phyloP scores from a whole-genome alignment of 179 eudicot genomes.

The Silene noctiflora region DNA sequence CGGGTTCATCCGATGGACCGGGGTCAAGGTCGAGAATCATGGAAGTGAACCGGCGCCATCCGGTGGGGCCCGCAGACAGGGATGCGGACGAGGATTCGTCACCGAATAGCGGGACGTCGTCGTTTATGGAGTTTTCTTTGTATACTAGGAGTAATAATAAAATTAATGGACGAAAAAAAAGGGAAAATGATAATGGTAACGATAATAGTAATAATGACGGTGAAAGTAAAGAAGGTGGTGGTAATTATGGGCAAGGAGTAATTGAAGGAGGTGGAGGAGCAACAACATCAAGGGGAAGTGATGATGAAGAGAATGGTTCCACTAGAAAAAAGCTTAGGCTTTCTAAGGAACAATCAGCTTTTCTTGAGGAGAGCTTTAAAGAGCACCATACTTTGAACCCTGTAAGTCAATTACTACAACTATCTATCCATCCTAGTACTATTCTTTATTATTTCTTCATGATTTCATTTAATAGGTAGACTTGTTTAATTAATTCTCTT shows the following conservation, averaged over 20 bases:
- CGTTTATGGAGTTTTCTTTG: slow-evolving; percentile 48
- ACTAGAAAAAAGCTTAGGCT: slow-evolving; percentile 66
- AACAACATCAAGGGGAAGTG: slow-evolving; percentile 53
- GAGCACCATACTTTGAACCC: slow-evolving; percentile 90
- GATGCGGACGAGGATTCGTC: slow-evolving; percentile 55
- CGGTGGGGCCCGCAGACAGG: slow-evolving; percentile 33
- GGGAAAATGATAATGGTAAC: background rate
- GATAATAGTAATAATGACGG: background rate
- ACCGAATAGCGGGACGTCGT: slow-evolving; percentile 59
- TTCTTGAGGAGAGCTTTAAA: slow-evolving; percentile 86
- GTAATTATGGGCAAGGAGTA: slow-evolving; percentile 23
- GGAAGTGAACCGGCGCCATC: slow-evolving; percentile 40
- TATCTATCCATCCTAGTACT: background rate
- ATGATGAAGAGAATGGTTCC: slow-evolving; percentile 67
- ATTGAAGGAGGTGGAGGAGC: slow-evolving; percentile 13
- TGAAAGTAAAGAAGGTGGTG: slow-evolving; percentile 10
- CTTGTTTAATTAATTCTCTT: no score
- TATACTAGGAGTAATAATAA: slow-evolving; percentile 25
- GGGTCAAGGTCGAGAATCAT: slow-evolving; percentile 10
- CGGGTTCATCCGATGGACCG: slow-evolving; percentile 48
- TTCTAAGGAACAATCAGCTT: slow-evolving; percentile 85
- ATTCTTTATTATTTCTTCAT: background rate
- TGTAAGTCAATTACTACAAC: slow-evolving; percentile 33
- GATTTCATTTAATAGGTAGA: no score
- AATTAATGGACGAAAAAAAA: background rate